phyloP scores from a whole-genome alignment of 2,329 filamentous ascomycete species.

The Fusarium dimerum region DNA sequence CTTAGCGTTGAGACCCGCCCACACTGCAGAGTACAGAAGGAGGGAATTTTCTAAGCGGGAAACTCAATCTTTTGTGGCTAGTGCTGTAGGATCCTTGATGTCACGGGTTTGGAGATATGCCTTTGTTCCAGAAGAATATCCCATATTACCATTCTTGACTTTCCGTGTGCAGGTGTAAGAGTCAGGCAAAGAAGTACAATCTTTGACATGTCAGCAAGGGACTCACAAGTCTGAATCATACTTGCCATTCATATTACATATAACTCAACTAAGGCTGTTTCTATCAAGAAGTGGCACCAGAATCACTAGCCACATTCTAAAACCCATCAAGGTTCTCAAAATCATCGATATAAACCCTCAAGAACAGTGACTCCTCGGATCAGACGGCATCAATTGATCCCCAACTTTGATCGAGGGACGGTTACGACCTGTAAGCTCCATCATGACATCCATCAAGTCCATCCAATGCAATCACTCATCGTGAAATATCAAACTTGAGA shows the following conservation, averaged over 20 bases:
- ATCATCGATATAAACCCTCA: constrained; percentile 7
- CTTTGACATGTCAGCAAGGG: too few species aligned
- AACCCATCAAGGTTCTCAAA: constrained; percentile 31
- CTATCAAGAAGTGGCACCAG: constrained; percentile 18
- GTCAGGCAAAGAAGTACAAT: too few species aligned
- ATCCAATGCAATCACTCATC: too few species aligned
- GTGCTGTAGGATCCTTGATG: neutral
- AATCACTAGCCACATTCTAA: constrained; percentile 22
- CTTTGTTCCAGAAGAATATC: neutral
- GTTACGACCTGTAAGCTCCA: neutral
- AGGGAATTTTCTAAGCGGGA: constrained; percentile 5
- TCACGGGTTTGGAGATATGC: neutral
- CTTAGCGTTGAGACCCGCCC: constrained; percentile 10
- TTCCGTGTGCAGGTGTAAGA: too few species aligned
- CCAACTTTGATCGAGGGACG: neutral
- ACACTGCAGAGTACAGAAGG: constrained; percentile 2
- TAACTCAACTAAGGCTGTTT: neutral
- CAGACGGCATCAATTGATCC: constrained; percentile 18
- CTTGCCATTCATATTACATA: neutral
- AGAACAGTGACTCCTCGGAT: constrained; percentile 17
- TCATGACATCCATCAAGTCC: too few species aligned
- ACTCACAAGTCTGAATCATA: too few species aligned
- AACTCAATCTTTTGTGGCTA: neutral
- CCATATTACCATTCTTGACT: too few species aligned
- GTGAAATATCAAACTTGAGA: too few species aligned